phyloP scores from a whole-genome alignment of 495 filamentous ascomycete genomes.

The Hypoxylon trugodes region DNA sequence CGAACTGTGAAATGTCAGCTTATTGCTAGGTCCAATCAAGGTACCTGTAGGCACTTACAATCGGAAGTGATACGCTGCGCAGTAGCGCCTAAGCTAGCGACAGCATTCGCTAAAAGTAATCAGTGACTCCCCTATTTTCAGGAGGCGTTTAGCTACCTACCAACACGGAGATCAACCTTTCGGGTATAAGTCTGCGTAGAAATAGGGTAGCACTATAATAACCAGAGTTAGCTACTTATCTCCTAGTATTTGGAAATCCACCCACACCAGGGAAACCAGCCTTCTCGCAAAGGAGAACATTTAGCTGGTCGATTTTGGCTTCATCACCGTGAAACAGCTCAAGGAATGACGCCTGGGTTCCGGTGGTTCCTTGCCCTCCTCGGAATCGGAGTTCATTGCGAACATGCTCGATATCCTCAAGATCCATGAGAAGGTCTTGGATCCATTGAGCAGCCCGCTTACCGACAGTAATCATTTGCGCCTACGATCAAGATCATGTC shows the following conservation, averaged over 20 bases:
- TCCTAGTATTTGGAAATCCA: neutral
- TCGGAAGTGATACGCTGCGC: constrained; percentile 69
- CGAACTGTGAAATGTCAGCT: constrained; percentile 54
- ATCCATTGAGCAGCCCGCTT: constrained; percentile 81
- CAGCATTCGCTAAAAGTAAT: constrained; percentile 78
- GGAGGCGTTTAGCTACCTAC: too few relatives aligned
- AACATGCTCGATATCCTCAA: constrained; percentile 80
- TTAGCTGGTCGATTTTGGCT: constrained; percentile 78
- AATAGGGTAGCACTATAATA: constrained; percentile 58
- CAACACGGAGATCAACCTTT: constrained; percentile 86
- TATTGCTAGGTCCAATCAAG: neutral
- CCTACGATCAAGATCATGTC: constrained; percentile 2
- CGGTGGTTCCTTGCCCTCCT: constrained; percentile 71
- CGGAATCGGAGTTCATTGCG: constrained; percentile 81
- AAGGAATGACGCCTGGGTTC: constrained; percentile 75
- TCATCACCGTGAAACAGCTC: constrained; percentile 78
- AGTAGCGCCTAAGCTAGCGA: constrained; percentile 84
- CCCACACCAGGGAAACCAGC: constrained; percentile 72
- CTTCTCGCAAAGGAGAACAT: constrained; percentile 82
- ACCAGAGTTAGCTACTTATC: neutral
- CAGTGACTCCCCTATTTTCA: too few relatives aligned
- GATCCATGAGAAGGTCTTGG: constrained; percentile 87
- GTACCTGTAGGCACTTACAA: constrained; percentile 15
- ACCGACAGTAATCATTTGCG: constrained; percentile 82
- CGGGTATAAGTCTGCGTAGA: constrained; percentile 63